Evolutionary conservation across 2,329 filamentous ascomycete genomes (phyloP), one percentile per base, ranked within the genome.

Genomic region (Fusarium subglutinans): DNA sequence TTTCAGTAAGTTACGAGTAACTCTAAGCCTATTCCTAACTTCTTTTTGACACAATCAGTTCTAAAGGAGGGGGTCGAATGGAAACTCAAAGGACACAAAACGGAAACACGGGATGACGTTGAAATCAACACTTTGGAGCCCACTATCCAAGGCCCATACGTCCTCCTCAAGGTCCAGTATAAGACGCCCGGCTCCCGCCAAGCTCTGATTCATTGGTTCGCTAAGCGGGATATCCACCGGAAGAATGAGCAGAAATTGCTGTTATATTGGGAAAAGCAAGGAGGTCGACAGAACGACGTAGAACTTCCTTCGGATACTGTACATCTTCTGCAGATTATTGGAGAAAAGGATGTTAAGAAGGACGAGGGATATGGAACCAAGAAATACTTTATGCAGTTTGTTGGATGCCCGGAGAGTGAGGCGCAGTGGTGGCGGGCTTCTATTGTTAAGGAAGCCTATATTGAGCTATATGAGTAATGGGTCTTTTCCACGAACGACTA

Each of bases 401-500:
- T 30, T 2, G 26, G 47, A 17, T 30, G 26, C 20, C 14, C 47
- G 0, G 5, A 0, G 28, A 50, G 47, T 22, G 0, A 30, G 26
- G 2, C 45, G 4, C 0, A 48, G 20, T 48, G 26, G 45, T 48
- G 45, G 26, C n/a, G 26, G 26, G 26, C 26, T 30, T 30, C 45
- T 48, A 0, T 0, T 9, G 28, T 30, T 3, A 30, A 50, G 28
- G 28, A 30, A 12, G 4, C 10, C 0, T 30, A n/a, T 3, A 17
- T 50, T 12, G 20, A 50, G 3, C 20, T 50, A 0, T 30, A n/a
- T 17, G 14, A 30, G 6, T 20, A 30, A 30, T 50, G 28, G 47
- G 10, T 12, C 1, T 0, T 0, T 22, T 2, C 14, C 4, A 5
- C 13, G 9, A 22, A 3, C 6, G 6, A 0, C 20, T 48, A n/a